phyloP scores from a whole-genome alignment of 495 filamentous ascomycete species.

The Diplogelasinospora grovesii region DNA sequence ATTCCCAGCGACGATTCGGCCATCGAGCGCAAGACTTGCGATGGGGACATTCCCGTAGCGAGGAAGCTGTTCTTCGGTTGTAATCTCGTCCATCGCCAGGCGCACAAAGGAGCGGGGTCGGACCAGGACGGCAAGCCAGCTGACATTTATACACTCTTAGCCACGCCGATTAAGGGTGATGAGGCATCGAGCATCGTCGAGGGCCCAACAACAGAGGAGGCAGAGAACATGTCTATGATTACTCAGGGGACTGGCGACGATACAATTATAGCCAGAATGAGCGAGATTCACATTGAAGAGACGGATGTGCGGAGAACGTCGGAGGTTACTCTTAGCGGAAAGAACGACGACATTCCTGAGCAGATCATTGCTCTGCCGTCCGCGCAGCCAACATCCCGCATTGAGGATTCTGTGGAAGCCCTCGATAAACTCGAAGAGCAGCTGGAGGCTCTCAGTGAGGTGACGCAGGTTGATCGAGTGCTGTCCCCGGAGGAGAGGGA shows the following conservation, averaged over 20 bases:
- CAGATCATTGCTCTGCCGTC: conserved; percentile 30
- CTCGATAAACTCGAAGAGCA: conserved; percentile 65
- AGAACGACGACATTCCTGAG: conserved; percentile 32
- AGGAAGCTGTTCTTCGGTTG: conserved; percentile 38
- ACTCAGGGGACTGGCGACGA: conserved; percentile 7
- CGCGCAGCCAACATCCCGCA: conserved; percentile 42
- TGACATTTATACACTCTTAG: conserved; percentile 29
- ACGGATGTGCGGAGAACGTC: conserved; percentile 13
- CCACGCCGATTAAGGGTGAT: conserved; percentile 24
- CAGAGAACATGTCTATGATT: conserved; percentile 7
- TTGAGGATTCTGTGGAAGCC: conserved; percentile 62
- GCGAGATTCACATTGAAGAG: conserved; percentile 4
- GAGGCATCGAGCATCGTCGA: conserved; percentile 9
- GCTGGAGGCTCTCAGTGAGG: conserved; percentile 45
- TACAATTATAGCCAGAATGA: conserved; percentile 9
- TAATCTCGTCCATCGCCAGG: conserved; percentile 33
- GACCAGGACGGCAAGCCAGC: conserved; percentile 6
- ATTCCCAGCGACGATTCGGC: conserved; percentile 18
- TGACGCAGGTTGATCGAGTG: conserved; percentile 33
- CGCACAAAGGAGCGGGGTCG: conserved; percentile 8
- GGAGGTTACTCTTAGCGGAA: conserved; percentile 8
- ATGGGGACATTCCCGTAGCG: conserved; percentile 9
- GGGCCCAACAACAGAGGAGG: conserved; percentile 5
- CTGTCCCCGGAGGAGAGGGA: conserved; percentile 27
- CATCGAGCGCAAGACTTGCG: conserved; percentile 9